Conservation (phyloP, 1,284 basidiomycete species). For the Irpex sp. region DNA sequence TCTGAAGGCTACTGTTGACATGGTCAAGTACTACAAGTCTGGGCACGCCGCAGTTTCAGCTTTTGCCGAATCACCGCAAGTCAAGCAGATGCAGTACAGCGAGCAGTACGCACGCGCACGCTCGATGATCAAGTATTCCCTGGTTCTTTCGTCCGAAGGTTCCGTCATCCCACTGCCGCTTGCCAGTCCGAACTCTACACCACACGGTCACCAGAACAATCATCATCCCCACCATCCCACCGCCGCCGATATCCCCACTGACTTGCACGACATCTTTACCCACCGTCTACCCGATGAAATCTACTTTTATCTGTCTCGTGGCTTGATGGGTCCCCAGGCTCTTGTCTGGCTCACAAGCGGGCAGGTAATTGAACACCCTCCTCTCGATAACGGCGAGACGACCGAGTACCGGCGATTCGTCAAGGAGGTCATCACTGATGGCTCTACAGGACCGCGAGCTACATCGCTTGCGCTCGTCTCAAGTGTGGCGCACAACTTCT, state of each 20-base stretch:
- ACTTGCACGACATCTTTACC: slow-evolving; percentile 96
- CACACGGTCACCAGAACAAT: slow-evolving; percentile 42
- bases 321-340: slow-evolving; percentile 83
- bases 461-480: slow-evolving; percentile 86
- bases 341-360: slow-evolving; percentile 90
- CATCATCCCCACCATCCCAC: slow-evolving; percentile 70
- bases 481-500: slow-evolving; percentile 73
- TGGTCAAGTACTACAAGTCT: slow-evolving; percentile 87
- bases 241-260: slow-evolving; percentile 83
- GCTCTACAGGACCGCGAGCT: slow-evolving; percentile 86
- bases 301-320: slow-evolving; percentile 94
- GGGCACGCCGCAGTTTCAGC: slow-evolving; percentile 80
- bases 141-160: slow-evolving; percentile 91
- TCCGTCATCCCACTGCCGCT: slow-evolving; percentile 86
- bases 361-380: slow-evolving; percentile 83
- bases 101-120: slow-evolving; percentile 91
- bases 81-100: slow-evolving; percentile 73
- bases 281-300: slow-evolving; percentile 94
- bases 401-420: slow-evolving; percentile 93
- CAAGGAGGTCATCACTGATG: slow-evolving; percentile 94
- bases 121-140: slow-evolving; percentile 89
- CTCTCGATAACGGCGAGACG: slow-evolving; percentile 92
- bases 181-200: slow-evolving; percentile 50
- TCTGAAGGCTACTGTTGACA: slow-evolving; percentile 81
- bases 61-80: slow-evolving; percentile 74